These are phyloP conservation scores for Fusarium humuli DNA, from an alignment of 2,329 filamentous ascomycete species.

Conservation along the genomic window DNA sequence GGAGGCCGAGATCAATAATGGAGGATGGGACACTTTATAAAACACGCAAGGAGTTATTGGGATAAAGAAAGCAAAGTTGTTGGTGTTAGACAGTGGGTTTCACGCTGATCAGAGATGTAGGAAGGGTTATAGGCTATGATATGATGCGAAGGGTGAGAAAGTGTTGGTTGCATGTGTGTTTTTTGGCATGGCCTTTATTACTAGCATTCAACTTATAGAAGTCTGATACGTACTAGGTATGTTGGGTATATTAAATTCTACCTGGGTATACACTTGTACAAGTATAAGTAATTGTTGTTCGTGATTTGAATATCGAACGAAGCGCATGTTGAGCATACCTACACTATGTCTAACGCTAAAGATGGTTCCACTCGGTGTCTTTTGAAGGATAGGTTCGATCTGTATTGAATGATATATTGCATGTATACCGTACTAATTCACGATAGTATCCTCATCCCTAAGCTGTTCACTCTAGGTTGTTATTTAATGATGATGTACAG, in stretches of 20 bases:
- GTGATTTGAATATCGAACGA: background rate
- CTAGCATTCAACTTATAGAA: constrained; percentile 19
- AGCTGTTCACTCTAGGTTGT: background rate
- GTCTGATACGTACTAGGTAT: background rate
- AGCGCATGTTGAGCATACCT: background rate
- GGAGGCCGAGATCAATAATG: constrained; percentile 96
- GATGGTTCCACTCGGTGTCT: background rate
- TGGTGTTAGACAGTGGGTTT: background rate
- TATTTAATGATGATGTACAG: background rate
- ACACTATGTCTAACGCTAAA: background rate
- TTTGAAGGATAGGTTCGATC: background rate
- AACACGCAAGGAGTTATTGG: constrained; percentile 2
- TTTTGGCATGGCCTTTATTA: constrained; percentile 10
- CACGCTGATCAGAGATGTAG: background rate
- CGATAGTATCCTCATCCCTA: background rate
- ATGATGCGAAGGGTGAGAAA: constrained; percentile 9
- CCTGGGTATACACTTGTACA: background rate
- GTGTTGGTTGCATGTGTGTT: background rate
- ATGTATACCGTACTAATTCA: background rate
- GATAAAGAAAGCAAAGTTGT: background rate
- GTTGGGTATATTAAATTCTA: background rate
- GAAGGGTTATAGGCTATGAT: constrained; percentile 1
- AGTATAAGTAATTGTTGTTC: background rate
- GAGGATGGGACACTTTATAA: constrained; percentile 86
- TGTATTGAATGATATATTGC: background rate